A percentile compares a stretch with the other conserved stretches of the same genome.
Conservation (phyloP, 345 rosid species). For the Citrus maxima region DNA sequence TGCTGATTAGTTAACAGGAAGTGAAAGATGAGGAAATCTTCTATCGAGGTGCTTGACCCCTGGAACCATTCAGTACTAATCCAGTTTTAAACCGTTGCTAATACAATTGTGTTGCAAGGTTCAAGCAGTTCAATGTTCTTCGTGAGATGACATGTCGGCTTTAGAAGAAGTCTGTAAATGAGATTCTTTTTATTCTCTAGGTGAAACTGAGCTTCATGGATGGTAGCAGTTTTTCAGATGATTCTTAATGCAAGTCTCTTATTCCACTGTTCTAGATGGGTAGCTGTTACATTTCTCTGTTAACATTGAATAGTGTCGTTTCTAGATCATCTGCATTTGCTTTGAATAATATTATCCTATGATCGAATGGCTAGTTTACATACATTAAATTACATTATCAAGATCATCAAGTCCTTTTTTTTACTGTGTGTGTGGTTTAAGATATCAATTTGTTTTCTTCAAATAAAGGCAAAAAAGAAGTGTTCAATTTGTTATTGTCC, state of each 20-base stretch:
- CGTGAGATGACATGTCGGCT: not conserved
- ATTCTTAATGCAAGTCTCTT: not conserved
- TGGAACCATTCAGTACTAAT: slow-evolving; percentile 21
- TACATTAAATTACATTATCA: not conserved
- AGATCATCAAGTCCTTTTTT: too few species aligned
- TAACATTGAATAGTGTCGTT: not conserved
- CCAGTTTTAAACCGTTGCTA: slow-evolving; percentile 4
- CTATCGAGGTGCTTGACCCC: slow-evolving; percentile 15
- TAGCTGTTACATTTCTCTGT: not conserved
- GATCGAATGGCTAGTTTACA: not conserved
- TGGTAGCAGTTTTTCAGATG: not conserved
- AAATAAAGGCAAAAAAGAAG: not conserved
- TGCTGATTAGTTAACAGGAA: not conserved
- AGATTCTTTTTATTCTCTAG: not conserved
- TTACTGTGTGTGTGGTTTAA: not conserved
- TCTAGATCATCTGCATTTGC: not conserved
- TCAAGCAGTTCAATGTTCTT: slow-evolving; percentile 26
- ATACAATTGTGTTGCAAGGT: slow-evolving; percentile 23
- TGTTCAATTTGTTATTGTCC: too few species aligned
- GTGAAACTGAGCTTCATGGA: not conserved
- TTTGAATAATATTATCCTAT: not conserved
- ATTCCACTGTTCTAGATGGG: not conserved
- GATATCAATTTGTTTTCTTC: not conserved
- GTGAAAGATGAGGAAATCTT: slow-evolving; percentile 18
- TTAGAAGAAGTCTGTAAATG: slow-evolving; percentile 13